phyloP scores from a whole-genome alignment of 2,329 filamentous ascomycete genomes.

The Exophiala phaeomuriformis region DNA sequence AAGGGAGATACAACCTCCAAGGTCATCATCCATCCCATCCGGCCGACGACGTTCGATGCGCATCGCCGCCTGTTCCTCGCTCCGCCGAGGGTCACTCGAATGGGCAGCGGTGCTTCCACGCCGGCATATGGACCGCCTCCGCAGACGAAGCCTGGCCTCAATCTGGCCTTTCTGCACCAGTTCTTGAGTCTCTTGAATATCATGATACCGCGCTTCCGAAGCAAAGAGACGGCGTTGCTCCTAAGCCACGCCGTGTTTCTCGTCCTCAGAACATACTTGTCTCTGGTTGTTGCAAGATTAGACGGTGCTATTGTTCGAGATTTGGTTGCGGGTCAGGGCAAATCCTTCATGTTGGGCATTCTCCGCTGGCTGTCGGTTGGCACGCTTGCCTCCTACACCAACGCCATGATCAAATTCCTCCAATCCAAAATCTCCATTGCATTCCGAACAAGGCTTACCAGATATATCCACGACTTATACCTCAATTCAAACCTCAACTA shows the following conservation, averaged over 20 bases:
- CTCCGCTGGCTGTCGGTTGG: slow-evolving; percentile 93
- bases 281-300: slow-evolving; percentile 80
- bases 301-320: slow-evolving; percentile 96
- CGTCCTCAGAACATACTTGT: slow-evolving; percentile 87
- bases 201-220: slow-evolving; percentile 91
- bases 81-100: slow-evolving; percentile 72
- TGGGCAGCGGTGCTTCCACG: slow-evolving; percentile 56
- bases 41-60: slow-evolving; percentile 89
- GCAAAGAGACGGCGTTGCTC: slow-evolving; percentile 87
- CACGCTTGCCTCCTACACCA: slow-evolving; percentile 89
- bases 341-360: slow-evolving; percentile 78
- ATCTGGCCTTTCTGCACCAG: slow-evolving; percentile 92
- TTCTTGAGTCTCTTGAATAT: slow-evolving; percentile 94
- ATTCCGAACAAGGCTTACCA: slow-evolving; percentile 85
- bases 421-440: slow-evolving; percentile 98
- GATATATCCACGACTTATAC: slow-evolving; percentile 96
- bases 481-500: slow-evolving; percentile 92
- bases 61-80: slow-evolving; percentile 89
- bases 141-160: slow-evolving; percentile 87
- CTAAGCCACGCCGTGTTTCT: slow-evolving; percentile 84
- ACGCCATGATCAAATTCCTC: slow-evolving; percentile 97
- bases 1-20: slow-evolving; percentile 83
- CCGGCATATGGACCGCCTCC: slow-evolving; percentile 65
- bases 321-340: slow-evolving; percentile 89
- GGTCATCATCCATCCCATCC: slow-evolving; percentile 84